A percentile compares a stretch with the other conserved stretches of the same genome.
Evolutionary conservation across 2,329 filamentous ascomycete genomes (phyloP).

Genomic region (Fusarium illudens): DNA sequence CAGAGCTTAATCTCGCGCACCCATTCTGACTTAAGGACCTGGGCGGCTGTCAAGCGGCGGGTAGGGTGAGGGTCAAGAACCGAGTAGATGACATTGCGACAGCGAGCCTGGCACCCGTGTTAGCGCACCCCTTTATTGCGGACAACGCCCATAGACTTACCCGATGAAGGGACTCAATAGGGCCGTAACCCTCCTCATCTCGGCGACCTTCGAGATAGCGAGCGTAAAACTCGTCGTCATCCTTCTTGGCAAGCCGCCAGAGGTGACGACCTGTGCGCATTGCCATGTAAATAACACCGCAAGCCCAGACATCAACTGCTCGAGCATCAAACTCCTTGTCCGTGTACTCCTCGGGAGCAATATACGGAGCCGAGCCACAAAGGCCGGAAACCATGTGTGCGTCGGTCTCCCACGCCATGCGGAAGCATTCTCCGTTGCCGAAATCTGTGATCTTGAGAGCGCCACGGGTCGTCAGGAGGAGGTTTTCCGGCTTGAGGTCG

Average conservation of each 20-base stretch:
- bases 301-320: slow-evolving; percentile 98
- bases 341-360: slow-evolving; percentile 94
- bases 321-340: slow-evolving; percentile 96
- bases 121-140: slow-evolving; percentile 5
- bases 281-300: slow-evolving; percentile 99
- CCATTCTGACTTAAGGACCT: slow-evolving; percentile 98
- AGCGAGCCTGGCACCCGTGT: slow-evolving; percentile 74
- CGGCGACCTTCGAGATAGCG: slow-evolving; percentile 92
- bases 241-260: slow-evolving; percentile 96
- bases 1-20: slow-evolving; percentile 97
- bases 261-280: slow-evolving; percentile 97
- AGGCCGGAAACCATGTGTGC: slow-evolving; percentile 98
- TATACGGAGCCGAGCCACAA: slow-evolving; percentile 96
- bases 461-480: slow-evolving; percentile 90
- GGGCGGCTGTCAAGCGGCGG: slow-evolving; percentile 91
- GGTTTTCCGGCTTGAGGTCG: slow-evolving; percentile 95
- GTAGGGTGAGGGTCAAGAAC: slow-evolving; percentile 94
- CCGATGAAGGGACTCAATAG: slow-evolving; percentile 93
- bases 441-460: slow-evolving; percentile 98
- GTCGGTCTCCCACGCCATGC: slow-evolving; percentile 99
- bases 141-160: slow-evolving; percentile 65
- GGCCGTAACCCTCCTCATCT: slow-evolving; percentile 94
- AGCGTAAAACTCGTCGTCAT: slow-evolving; percentile 97
- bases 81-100: slow-evolving; percentile 98
- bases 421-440: slow-evolving; percentile 98